Percentiles rank a stretch among this genome's conserved stretches.
Conservation (phyloP, 139 green algal species). For the Mychonastes homosphaera region DNA sequence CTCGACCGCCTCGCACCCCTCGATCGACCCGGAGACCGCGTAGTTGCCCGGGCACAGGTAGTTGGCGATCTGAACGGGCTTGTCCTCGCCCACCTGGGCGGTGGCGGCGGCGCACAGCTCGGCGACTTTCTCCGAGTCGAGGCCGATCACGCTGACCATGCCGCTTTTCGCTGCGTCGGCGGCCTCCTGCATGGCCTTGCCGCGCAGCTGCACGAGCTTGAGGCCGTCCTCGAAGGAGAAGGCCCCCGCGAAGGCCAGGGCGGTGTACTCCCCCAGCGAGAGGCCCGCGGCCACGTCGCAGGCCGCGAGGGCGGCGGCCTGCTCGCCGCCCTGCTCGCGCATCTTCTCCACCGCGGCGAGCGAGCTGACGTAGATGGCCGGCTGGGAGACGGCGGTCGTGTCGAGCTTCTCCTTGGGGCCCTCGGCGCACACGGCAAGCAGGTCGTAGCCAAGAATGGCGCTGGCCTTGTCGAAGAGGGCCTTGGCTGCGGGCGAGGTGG, state of each 20-base stretch:
- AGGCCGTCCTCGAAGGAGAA: constrained; percentile 88
- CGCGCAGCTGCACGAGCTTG: constrained; percentile 86
- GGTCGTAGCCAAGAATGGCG: constrained; percentile 95
- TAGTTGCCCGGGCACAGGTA: constrained; percentile 98
- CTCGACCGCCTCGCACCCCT: constrained; percentile 77
- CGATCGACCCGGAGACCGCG: constrained; percentile 78
- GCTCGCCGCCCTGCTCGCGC: constrained; percentile 54
- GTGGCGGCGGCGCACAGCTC: constrained; percentile 71
- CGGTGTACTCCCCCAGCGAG: constrained; percentile 96
- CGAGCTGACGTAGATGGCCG: constrained; percentile 93
- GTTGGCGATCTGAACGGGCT: constrained; percentile 90
- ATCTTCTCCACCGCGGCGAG: constrained; percentile 95
- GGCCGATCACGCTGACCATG: constrained; percentile 95
- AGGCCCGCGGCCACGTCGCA: constrained; percentile 80
- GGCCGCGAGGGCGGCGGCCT: constrained; percentile 53
- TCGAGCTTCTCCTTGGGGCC: constrained; percentile 95
- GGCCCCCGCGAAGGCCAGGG: constrained; percentile 79
- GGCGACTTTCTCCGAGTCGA: constrained; percentile 77
- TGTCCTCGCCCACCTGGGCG: constrained; percentile 38
- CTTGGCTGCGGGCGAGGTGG: constrained; percentile 66
- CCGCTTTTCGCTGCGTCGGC: constrained; percentile 72
- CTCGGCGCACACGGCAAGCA: constrained; percentile 68
- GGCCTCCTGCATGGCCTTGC: constrained; percentile 95
- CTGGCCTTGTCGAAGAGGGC: constrained; percentile 86
- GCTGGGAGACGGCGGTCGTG: constrained; percentile 84